Percentiles rank a stretch among this genome's conserved stretches.
These are phyloP conservation scores for Leishmania aethiopica DNA, from an alignment of 208 protist genomes.

Conservation along the genomic window DNA sequence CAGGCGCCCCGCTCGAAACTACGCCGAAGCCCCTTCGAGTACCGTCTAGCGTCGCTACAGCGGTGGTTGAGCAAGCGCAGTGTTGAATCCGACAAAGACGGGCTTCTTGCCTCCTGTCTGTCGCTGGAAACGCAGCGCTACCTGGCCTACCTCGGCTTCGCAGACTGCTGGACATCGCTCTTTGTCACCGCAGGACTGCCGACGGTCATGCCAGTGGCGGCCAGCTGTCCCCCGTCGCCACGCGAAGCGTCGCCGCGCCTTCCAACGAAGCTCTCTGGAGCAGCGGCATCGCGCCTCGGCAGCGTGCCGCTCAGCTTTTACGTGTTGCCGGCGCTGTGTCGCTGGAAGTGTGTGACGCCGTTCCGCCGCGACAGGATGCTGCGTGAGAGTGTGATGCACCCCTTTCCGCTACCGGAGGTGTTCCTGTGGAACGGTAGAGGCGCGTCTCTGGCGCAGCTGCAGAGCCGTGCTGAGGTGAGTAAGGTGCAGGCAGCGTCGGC, in stretches of 20 bases:
- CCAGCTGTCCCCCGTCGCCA: neutral
- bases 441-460: neutral
- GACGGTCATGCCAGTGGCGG: neutral
- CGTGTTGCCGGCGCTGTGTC: conserved; percentile 23
- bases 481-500: neutral
- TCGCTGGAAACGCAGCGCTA: conserved; percentile 22
- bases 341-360: conserved; percentile 18
- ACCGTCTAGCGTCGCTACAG: conserved; percentile 27
- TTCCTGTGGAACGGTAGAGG: neutral
- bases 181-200: conserved; percentile 26
- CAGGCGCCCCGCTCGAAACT: conserved; percentile 5
- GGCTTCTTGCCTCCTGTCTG: conserved; percentile 21
- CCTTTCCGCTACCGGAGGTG: conserved; percentile 16
- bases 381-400: conserved; percentile 14
- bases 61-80: conserved; percentile 32
- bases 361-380: conserved; percentile 17
- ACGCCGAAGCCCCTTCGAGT: conserved; percentile 22
- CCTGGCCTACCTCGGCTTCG: conserved; percentile 28
- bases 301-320: conserved; percentile 32
- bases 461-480: neutral
- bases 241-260: neutral
- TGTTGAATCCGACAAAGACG: conserved; percentile 12
- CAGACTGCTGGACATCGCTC: conserved; percentile 32
- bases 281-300: conserved; percentile 1
- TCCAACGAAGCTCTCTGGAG: conserved; percentile 4